phyloP scores from a whole-genome alignment of 2,329 filamentous ascomycete genomes.

The Penicillium sp. region DNA sequence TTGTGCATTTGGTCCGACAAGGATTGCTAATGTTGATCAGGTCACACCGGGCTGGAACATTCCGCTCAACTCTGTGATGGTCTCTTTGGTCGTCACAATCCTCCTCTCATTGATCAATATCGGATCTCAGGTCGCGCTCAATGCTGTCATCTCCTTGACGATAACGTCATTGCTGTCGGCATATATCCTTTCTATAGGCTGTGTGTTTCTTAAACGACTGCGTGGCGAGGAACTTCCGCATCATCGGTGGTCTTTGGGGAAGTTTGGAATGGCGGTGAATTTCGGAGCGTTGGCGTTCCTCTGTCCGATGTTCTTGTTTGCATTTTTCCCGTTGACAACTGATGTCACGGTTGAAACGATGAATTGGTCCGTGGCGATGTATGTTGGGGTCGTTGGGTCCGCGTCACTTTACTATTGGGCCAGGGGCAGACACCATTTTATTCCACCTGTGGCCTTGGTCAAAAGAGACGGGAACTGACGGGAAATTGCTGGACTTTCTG shows the following conservation, averaged over 20 bases:
- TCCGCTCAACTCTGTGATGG: constrained; percentile 50
- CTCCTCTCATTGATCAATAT: constrained; percentile 56
- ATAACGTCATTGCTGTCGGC: constrained; percentile 45
- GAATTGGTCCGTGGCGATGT: constrained; percentile 53
- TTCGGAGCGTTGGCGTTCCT: constrained; percentile 43
- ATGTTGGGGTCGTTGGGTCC: constrained; percentile 46
- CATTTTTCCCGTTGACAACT: constrained; percentile 46
- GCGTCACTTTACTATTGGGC: constrained; percentile 47
- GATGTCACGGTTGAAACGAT: constrained; percentile 40
- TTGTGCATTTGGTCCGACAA: background rate
- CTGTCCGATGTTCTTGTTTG: constrained; percentile 43
- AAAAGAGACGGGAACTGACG: constrained; percentile 25
- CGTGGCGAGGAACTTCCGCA: constrained; percentile 44
- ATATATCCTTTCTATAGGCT: constrained; percentile 50
- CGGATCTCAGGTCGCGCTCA: constrained; percentile 48
- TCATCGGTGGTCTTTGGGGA: constrained; percentile 49
- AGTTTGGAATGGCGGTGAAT: constrained; percentile 48
- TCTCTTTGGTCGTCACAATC: constrained; percentile 46
- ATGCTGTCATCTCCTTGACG: constrained; percentile 47
- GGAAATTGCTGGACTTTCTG: background rate
- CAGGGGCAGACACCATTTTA: constrained; percentile 44
- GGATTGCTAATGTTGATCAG: constrained; percentile 19
- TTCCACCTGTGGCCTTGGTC: constrained; percentile 40
- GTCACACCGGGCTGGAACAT: constrained; percentile 43
- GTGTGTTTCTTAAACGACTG: constrained; percentile 48